Percentiles rank a stretch among this genome's conserved stretches.
These are phyloP conservation scores for Rhododendron ovatum DNA, from an alignment of 148 eudicot genomes.

Conservation along the genomic window DNA sequence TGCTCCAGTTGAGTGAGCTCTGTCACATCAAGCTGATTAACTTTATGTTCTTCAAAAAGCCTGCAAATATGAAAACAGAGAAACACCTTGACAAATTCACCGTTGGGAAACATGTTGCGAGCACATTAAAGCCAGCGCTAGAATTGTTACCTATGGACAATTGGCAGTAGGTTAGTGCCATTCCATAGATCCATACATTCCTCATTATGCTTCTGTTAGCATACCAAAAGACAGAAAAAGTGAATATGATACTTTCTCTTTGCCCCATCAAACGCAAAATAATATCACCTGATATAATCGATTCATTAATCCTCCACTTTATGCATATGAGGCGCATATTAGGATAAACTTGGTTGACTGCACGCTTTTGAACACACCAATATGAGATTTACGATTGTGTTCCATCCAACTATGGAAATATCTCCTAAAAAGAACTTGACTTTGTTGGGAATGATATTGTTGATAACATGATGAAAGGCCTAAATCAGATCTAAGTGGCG, in stretches of 20 bases:
- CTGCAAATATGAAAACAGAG: slow-evolving; percentile 6
- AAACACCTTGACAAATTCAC: not conserved
- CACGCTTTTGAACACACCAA: not conserved
- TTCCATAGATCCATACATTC: not conserved
- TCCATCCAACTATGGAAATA: not conserved
- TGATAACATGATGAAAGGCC: not conserved
- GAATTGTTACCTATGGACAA: slow-evolving; percentile 11
- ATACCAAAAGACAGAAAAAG: not conserved
- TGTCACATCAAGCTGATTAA: slow-evolving; percentile 15
- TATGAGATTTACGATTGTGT: not conserved
- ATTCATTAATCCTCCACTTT: not conserved
- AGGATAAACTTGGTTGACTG: not conserved
- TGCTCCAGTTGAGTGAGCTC: slow-evolving; percentile 18
- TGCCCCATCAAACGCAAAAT: not conserved
- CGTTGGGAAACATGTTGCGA: not conserved
- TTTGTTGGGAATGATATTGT: not conserved
- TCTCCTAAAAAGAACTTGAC: not conserved
- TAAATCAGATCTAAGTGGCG: not conserved
- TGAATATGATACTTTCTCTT: not conserved
- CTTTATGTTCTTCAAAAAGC: slow-evolving; percentile 15
- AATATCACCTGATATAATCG: not conserved
- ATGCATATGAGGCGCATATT: not conserved
- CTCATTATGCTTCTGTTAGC: not conserved
- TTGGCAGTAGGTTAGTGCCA: not conserved
- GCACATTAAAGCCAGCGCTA: not conserved